Evolutionary conservation across 768 basidiomycete genomes (phyloP), one percentile per base, ranked within the genome.

Genomic region (Nidularia pulvinata): DNA sequence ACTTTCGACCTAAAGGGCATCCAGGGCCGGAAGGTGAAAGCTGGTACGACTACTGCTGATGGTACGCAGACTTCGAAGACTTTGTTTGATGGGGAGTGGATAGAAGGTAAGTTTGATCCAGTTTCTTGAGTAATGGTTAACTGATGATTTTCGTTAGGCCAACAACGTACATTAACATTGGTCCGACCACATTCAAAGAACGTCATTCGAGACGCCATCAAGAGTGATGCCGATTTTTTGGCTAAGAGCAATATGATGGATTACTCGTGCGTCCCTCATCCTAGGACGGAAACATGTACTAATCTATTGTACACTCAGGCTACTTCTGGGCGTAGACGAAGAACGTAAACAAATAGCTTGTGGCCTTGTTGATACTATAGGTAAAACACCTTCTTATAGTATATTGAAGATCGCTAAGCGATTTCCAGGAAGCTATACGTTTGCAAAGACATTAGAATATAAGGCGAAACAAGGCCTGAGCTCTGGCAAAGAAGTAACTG

Each of bases 1-100:
- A 88, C 83, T 0, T 94, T 88, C 60, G 91, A 94, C 63, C 70
- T 94, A 50, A 94, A 94, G 65, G 91, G 91, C 2, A 93, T 94
- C 36, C 86, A 86, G 52, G 87, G 88, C 0, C 74, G 90, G 13
- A 89, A 85, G 63, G 85, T 88, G 47, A 89, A 89, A 65, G 53
- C 65, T 2, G 61, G 64, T 5, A 61, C 63, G 30, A 69, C 67
- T 52, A 63, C 64, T n/a, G 64, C 62, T 37, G 64, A 69, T 36
- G 55, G 68, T 45, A 47, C 71, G n/a, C 61, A 69, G 34, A 64
- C 65, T 14, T 74, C 78, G 2, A 83, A 79, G 65, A 91, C 86
- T 0, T 65, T 91, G 33, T 91, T 88, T 61, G 91, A 94, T 65
- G 85, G 83, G 3, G 91, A 94, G 65, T 94, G 90, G 91, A 84